Evolutionary conservation across 805 yeast genomes (phyloP).

Genomic region (Priceomyces fermenticarens): DNA sequence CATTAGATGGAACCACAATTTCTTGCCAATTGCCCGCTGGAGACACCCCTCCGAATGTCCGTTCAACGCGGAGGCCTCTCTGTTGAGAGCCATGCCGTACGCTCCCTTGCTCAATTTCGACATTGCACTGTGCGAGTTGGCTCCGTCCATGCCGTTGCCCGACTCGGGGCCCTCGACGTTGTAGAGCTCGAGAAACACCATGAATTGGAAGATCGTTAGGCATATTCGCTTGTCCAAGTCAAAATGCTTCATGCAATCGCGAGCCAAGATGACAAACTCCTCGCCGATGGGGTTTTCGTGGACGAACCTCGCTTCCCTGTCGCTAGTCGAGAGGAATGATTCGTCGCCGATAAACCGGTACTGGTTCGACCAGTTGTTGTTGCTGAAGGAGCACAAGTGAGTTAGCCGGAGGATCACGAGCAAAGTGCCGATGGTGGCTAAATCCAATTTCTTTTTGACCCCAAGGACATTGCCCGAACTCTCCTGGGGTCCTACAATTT

Average conservation of each 20-base stretch:
- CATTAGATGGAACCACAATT: neutral
- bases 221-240: neutral
- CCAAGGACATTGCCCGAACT: slow-evolving; percentile 24
- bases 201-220: neutral
- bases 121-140: neutral
- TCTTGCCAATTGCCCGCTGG: neutral
- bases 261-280: neutral
- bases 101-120: neutral
- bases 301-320: neutral
- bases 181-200: too few species aligned
- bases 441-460: slow-evolving; percentile 36
- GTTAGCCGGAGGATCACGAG: slow-evolving; percentile 33
- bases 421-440: slow-evolving; percentile 38
- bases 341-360: neutral
- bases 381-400: neutral
- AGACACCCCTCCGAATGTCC: neutral
- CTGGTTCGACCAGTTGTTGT: neutral
- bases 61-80: neutral
- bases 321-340: neutral
- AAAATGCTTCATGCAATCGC: neutral
- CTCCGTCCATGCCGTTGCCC: neutral
- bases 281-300: neutral
- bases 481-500: slow-evolving; percentile 33
- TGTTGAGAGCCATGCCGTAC: neutral
- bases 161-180: slow-evolving; percentile 1